phyloP scores from a whole-genome alignment of 768 basidiomycete species.

The Mycena polygramma region DNA sequence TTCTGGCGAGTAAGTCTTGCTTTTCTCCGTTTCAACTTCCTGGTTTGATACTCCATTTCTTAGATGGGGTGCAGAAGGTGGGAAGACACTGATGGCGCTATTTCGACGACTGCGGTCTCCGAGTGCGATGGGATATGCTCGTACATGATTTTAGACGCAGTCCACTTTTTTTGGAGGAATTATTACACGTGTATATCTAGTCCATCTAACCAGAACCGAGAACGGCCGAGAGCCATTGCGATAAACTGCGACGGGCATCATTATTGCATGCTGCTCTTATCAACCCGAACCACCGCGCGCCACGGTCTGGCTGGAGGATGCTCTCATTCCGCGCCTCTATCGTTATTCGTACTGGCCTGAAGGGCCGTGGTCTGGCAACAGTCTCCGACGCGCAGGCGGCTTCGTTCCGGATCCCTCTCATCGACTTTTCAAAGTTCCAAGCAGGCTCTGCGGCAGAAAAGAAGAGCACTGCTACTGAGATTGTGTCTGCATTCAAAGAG shows the following conservation, averaged over 20 bases:
- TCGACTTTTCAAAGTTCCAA: slow-evolving; percentile 82
- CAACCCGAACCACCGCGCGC: not conserved
- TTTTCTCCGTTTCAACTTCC: not conserved
- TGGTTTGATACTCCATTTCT: slow-evolving; percentile 12
- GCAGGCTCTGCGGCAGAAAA: slow-evolving; percentile 66
- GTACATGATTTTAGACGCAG: slow-evolving; percentile 12
- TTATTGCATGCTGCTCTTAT: not conserved
- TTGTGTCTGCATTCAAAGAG: slow-evolving; percentile 84
- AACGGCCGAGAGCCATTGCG: too few species aligned
- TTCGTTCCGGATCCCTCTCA: slow-evolving; percentile 76
- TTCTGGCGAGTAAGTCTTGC: slow-evolving; percentile 72
- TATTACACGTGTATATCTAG: not conserved
- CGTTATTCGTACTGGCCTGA: slow-evolving; percentile 36
- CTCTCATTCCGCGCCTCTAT: slow-evolving; percentile 43
- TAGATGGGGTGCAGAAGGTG: slow-evolving; percentile 81
- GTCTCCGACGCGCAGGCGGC: slow-evolving; percentile 39
- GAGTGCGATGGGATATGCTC: slow-evolving; percentile 42
- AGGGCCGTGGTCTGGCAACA: slow-evolving; percentile 47
- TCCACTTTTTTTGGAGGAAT: not conserved
- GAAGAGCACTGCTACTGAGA: slow-evolving; percentile 71
- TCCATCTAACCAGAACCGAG: not conserved
- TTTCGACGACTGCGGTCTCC: slow-evolving; percentile 79
- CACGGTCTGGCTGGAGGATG: slow-evolving; percentile 38
- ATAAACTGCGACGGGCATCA: not conserved
- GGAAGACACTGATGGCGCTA: slow-evolving; percentile 74